Conservation (phyloP, 495 filamentous ascomycete species). For the Umbilicaria muhlenbergii region DNA sequence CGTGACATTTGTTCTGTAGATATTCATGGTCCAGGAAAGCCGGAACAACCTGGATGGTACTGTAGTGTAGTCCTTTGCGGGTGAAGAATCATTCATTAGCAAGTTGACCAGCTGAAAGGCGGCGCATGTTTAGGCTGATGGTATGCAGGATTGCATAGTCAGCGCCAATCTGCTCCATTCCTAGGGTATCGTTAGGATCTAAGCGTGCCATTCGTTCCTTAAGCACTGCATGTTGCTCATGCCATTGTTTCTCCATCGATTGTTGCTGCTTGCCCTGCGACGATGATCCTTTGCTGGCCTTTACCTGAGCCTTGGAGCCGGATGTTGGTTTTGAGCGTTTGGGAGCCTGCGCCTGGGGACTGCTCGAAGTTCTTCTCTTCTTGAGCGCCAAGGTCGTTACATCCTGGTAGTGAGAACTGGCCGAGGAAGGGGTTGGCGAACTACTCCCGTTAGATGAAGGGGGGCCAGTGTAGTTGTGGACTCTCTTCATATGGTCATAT, state of each 20-base stretch:
- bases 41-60: too few species aligned
- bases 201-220: conserved; percentile 5
- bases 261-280: conserved; percentile 2
- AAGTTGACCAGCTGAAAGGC: conserved; percentile 2
- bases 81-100: neutral
- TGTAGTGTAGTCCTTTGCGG: too few species aligned
- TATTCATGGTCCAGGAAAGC: too few species aligned
- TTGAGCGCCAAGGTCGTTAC: conserved; percentile 4
- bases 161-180: conserved; percentile 2
- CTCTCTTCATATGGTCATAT: conserved; percentile 84
- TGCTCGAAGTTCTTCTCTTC: conserved; percentile 10
- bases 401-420: conserved; percentile 4
- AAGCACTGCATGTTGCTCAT: conserved; percentile 5
- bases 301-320: neutral
- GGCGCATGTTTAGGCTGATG: conserved; percentile 3
- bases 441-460: conserved; percentile 8
- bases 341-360: neutral
- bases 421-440: conserved; percentile 9
- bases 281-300: neutral
- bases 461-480: conserved; percentile 56
- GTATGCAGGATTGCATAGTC: conserved; percentile 7
- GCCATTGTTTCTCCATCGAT: conserved; percentile 4
- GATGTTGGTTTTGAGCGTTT: conserved; percentile 6
- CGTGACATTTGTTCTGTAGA: too few species aligned
- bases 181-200: conserved; percentile 6